A percentile compares a stretch with the other conserved stretches of the same genome.
Evolutionary conservation across 495 filamentous ascomycete species (phyloP).

Genomic region (Aspergillus homomorphus): DNA sequence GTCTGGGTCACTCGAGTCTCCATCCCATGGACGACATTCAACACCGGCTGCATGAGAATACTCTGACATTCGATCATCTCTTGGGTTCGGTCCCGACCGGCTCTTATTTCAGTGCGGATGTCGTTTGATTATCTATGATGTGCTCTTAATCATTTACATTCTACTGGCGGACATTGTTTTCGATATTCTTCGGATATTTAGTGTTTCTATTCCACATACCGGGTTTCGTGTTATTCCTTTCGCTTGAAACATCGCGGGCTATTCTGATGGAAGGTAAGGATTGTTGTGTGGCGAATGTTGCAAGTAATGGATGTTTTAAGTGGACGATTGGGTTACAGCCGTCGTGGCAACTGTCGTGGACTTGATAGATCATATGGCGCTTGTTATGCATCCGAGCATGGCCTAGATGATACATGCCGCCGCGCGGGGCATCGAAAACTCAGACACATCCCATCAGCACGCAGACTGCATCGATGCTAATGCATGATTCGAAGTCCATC

Average conservation of each 20-base stretch:
- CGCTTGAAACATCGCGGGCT: too few relatives aligned
- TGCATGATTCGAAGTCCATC: background rate
- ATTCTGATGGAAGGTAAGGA: too few relatives aligned
- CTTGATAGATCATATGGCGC: background rate
- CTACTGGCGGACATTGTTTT: too few relatives aligned
- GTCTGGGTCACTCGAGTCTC: background rate
- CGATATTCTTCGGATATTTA: too few relatives aligned
- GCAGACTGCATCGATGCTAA: background rate
- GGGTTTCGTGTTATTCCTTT: too few relatives aligned
- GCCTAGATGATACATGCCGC: background rate
- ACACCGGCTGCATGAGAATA: background rate
- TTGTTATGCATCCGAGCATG: background rate
- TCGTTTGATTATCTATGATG: background rate
- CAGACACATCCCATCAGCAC: background rate
- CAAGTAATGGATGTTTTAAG: too few relatives aligned
- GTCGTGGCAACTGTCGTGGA: background rate
- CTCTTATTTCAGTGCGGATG: background rate
- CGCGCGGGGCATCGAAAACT: background rate
- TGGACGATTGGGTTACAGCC: background rate
- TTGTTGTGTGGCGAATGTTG: too few relatives aligned
- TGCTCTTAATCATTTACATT: too few relatives aligned
- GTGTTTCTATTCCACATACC: too few relatives aligned
- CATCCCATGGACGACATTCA: background rate
- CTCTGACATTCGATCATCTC: background rate
- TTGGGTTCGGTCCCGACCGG: background rate